phyloP scores from a whole-genome alignment of 768 basidiomycete species.

The Boletellus sp. region DNA sequence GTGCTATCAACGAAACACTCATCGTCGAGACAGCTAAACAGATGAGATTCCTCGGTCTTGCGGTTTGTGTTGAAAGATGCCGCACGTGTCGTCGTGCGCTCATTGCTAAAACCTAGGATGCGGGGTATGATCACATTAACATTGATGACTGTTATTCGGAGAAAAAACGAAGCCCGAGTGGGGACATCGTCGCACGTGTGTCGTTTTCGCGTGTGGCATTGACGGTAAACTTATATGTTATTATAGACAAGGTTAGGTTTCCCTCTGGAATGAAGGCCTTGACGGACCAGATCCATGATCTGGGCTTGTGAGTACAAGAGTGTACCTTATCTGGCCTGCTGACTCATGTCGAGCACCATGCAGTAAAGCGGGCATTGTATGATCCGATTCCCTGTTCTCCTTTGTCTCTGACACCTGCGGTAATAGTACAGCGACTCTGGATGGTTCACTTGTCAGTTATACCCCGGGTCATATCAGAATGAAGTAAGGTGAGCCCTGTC shows the following conservation, averaged over 20 bases:
- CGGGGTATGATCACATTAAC: conserved; percentile 57
- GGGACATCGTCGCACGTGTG: conserved; percentile 56
- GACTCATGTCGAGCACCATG: background rate
- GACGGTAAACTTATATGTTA: conserved; percentile 1
- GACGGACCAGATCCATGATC: conserved; percentile 50
- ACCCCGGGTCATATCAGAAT: conserved; percentile 63
- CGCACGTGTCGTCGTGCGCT: background rate
- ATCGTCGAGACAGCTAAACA: conserved; percentile 47
- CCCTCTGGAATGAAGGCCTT: conserved; percentile 56
- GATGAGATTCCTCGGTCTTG: conserved; percentile 50
- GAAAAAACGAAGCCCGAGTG: conserved; percentile 46
- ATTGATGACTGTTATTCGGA: conserved; percentile 66
- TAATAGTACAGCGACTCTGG: conserved; percentile 64
- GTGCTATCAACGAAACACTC: conserved; percentile 53
- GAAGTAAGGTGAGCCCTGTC: conserved; percentile 45
- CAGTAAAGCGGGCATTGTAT: conserved; percentile 61
- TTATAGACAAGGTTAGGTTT: conserved; percentile 46
- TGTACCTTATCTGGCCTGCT: background rate
- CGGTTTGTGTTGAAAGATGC: conserved; percentile 32
- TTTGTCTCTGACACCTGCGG: conserved; percentile 1
- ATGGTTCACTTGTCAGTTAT: conserved; percentile 63
- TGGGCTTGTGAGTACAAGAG: conserved; percentile 49
- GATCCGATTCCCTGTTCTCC: conserved; percentile 15
- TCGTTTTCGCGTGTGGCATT: background rate
- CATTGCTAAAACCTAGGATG: conserved; percentile 37